phyloP scores from a whole-genome alignment of 1,284 basidiomycete genomes.

The Cryptococcus sp. region DNA sequence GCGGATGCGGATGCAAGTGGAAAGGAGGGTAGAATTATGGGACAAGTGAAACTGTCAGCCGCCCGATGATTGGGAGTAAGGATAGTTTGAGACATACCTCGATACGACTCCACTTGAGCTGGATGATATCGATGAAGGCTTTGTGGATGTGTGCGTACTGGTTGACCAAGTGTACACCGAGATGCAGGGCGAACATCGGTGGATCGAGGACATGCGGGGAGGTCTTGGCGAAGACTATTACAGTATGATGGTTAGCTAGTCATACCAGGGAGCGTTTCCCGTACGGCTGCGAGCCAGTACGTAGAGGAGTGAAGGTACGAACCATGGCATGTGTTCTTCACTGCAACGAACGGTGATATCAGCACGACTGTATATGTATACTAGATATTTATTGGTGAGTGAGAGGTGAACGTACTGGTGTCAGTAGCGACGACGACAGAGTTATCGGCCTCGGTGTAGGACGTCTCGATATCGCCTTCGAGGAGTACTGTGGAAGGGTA shows the following conservation, averaged over 20 bases:
- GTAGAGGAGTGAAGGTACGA: slow-evolving; percentile 36
- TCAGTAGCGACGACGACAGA: slow-evolving; percentile 82
- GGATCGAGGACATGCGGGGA: slow-evolving; percentile 81
- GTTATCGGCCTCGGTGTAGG: slow-evolving; percentile 83
- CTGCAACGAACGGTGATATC: slow-evolving; percentile 48
- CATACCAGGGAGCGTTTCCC: background rate
- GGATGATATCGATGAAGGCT: slow-evolving; percentile 73
- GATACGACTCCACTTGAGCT: slow-evolving; percentile 85
- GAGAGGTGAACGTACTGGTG: slow-evolving; percentile 62
- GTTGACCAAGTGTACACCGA: slow-evolving; percentile 79
- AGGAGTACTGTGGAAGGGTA: slow-evolving; percentile 59
- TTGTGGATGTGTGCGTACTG: slow-evolving; percentile 79
- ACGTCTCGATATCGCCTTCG: slow-evolving; percentile 74
- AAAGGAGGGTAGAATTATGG: too few relatives aligned
- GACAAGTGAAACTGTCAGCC: too few relatives aligned
- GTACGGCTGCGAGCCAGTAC: slow-evolving; percentile 13
- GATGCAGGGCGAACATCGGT: slow-evolving; percentile 82
- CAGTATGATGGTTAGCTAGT: background rate
- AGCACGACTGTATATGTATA: too few relatives aligned
- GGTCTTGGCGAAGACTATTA: slow-evolving; percentile 76
- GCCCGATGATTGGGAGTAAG: background rate
- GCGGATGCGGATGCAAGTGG: background rate
- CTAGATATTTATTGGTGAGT: too few relatives aligned
- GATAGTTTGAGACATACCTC: slow-evolving; percentile 49
- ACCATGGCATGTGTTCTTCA: slow-evolving; percentile 94